Base-by-base conservation (phyloP, 805 yeast genomes). In the Kluyveromyces aestuarii region DNA sequence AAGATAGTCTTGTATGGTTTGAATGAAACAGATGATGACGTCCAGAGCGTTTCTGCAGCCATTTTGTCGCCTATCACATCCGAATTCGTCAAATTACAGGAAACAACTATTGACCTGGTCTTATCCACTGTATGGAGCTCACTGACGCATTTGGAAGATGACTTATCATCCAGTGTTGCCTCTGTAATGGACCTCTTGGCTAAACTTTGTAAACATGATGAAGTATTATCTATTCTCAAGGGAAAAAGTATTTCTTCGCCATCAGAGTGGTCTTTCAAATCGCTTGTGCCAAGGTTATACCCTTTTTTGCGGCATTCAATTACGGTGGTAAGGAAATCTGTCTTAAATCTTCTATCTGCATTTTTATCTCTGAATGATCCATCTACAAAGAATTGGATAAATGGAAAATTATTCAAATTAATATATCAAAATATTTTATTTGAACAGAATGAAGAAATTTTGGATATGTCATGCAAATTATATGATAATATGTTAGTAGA, bases 261-360 rank as follows among this genome's bases (percentile, higher is more conserved):
- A 6, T 53, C 63, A 37, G 68, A 77, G 21, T 73, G 77, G 62
- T 77, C 89, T 1, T 86, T 91, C 58, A 80, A 81, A 42, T 71
- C 72, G 43, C 70, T 93, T 50, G 88, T 93, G n/a, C 98, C 99
- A 2, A 79, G 91, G 55, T 72, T 93, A 37, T 91, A 83, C 59
- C 97, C 97, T 19, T 93, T 93, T 59, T 72, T 93, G 53, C 79
- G 99, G 55, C 99, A 93, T 67, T 88, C 98, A 1, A 89, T 93
- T 50, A 77, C 90, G 1, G 86, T 87, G 56, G 98, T 93, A 11
- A 77, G 99, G 56, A 83, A 80, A 58, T 87, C 98, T 0, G 96
- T 91, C 1, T 68, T 93, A 39, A 79, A 85, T 52, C 84, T 97
- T 0, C 70, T 93, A 27, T 61, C 77, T 39, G 93, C 95, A 45